Evolutionary conservation across 345 rosid genomes (phyloP), one percentile per base, ranked within the genome.

Genomic region (Camelina sativa): DNA sequence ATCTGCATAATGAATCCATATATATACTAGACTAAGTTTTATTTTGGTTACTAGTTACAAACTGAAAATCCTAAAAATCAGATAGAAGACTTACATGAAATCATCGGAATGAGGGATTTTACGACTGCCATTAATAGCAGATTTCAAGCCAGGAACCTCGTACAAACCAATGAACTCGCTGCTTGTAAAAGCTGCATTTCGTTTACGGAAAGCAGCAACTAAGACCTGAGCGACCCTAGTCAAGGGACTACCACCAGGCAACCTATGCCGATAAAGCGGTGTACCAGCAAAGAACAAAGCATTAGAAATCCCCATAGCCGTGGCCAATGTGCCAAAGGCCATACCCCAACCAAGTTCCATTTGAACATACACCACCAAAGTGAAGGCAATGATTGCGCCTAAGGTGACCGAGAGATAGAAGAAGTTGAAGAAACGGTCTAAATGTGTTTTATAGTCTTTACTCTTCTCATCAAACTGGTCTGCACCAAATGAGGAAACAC

Each of bases 171-270:
- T 70, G 6, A 76, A 76, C 59, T 93, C 97, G 4, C 97, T 81
- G 79, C 89, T 86, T 6, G 89, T 82, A 59, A 93, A 93, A 40
- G 82, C 70, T 3, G 80, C 80, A 35, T 82, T 81, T 71, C 92
- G 80, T 79, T 89, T 93, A 54, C 81, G 84, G 41, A 84, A 88
- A 38, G 97, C 92, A 2, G 96, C 97, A 10, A 81, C 91, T 7
- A 93, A 84, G 44, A 93, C 97, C 77, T 93, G 96, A 35, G 93
- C 97, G 6, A 93, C 92, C 65, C 98, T 76, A 2, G 98, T 89
- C 71, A 93, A 75, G 28, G 98, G 98, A 82, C 97, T 93, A 73
- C 98, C 96, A 79, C 97, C 97, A 0, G 98, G 98, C 85, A 93
- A 80, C 76, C 97, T 86, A 67, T 93, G 98, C 30, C 97, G 80